phyloP scores from a whole-genome alignment of 495 filamentous ascomycete genomes.

The Friedmanniomyces endolithicus region DNA sequence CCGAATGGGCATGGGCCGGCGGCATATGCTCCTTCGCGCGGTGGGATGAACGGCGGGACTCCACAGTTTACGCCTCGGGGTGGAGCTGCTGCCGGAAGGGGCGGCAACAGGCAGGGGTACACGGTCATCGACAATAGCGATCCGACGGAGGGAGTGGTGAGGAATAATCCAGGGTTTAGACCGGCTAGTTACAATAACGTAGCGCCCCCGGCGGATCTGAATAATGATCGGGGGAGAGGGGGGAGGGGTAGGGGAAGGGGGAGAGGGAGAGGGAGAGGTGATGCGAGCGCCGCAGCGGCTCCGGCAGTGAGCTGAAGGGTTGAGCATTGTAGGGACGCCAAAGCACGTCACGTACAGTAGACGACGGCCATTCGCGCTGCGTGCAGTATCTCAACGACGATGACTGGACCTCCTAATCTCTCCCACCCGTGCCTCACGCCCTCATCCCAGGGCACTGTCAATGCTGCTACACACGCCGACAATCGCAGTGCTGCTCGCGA shows the following conservation, averaged over 20 bases:
- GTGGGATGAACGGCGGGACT: constrained; percentile 13
- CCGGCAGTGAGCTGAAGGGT: background rate
- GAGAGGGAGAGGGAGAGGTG: constrained; percentile 20
- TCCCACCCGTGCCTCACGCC: too few relatives aligned
- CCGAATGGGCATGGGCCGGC: constrained; percentile 16
- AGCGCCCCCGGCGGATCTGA: constrained; percentile 62
- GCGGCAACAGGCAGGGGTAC: constrained; percentile 39
- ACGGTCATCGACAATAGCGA: constrained; percentile 39
- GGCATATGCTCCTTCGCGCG: constrained; percentile 4
- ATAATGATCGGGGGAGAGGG: constrained; percentile 40
- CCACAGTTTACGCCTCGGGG: constrained; percentile 10
- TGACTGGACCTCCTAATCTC: too few relatives aligned
- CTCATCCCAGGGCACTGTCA: too few relatives aligned
- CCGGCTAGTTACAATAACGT: constrained; percentile 57
- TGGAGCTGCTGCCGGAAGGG: constrained; percentile 8
- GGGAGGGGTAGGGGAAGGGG: constrained; percentile 30
- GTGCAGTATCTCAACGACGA: too few relatives aligned
- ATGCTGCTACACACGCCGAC: too few relatives aligned
- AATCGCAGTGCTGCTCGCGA: too few relatives aligned
- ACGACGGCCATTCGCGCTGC: too few relatives aligned
- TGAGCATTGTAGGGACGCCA: too few relatives aligned
- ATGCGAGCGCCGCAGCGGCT: constrained; percentile 4
- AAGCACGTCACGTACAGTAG: too few relatives aligned
- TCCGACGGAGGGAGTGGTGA: constrained; percentile 37
- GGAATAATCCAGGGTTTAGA: constrained; percentile 43